Evolutionary conservation across 768 basidiomycete genomes (phyloP), one percentile per base, ranked within the genome.

Genomic region (Epithele typhae): DNA sequence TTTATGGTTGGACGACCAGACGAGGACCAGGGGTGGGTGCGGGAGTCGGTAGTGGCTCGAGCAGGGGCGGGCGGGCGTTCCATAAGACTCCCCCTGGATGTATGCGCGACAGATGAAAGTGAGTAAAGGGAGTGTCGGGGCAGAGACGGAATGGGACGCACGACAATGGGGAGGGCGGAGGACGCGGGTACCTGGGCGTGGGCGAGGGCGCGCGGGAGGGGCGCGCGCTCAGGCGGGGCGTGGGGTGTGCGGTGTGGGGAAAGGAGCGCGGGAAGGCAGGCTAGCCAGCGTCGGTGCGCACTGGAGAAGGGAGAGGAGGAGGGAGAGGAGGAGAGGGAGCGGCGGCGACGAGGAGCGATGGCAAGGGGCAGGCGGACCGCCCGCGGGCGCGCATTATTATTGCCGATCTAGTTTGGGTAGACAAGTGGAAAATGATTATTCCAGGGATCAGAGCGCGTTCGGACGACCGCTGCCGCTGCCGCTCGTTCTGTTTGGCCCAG

Each of bases 1-100:
- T 68, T 67, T 27, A 70, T 56, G 21, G 72, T 63, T 10, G 69
- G 66, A 37, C 65, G 66, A 45, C 63, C 42, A 32, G 51, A 52
- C 18, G 63, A 58, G 12, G 67, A 63, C 64, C 68, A 68, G 39
- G 63, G 45, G 25, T 59, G 56, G 36, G 57, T 49, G 30, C 45
- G 52, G 43, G 48, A 33, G 38, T 60, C 58, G 47, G 70, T 65
- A 45, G 58, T 58, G 23, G 42, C 61, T 54, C 53, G 55, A 19
- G 51, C 45, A 40, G 71, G 63, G 35, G 62, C 60, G 23, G 68
- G 60, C 7, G 66, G 56, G 45, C 63, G 60, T 53, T 66, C 65
- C 67, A 68, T 68, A 57, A 37, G 52, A 46, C 52, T 53, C 52
- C 48, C 52, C 41, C 52, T 53, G 37, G 8, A 23, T 17, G 21